Evolutionary conservation across 1,284 basidiomycete species (phyloP), one percentile per base, ranked within the genome.

Genomic region (Apiotrichum gamsii): DNA sequence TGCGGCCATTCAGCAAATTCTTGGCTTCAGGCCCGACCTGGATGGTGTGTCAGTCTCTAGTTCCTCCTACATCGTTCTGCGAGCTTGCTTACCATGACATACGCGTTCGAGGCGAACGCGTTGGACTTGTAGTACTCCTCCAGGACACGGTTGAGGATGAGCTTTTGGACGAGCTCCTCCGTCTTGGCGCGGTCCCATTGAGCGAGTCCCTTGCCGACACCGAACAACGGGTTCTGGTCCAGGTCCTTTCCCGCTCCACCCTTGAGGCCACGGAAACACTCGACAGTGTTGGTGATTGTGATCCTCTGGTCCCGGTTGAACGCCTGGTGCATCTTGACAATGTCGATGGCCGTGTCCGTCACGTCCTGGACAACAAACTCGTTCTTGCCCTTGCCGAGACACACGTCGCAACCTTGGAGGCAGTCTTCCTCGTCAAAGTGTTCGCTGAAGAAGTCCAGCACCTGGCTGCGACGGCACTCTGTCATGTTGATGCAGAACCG

Each of bases 391-490:
- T 63, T 58, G 4, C 45, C 51, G 20, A 68, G 49, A 45, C 72
- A 74, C 34, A 68, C 65, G 42, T 74, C 72, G 49, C 72, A 74
- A 2, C 65, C 65, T 19, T 62, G 54, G 47, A 69, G 46, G 49
- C 73, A 73, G 18, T 68, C 49, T 13, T 54, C 51, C 2, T 69
- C 55, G 43, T 72, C 65, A 47, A 73, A 72, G 3, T 48, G 55
- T 48, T 75, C 74, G 46, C 66, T 70, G 48, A 74, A 72, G 60
- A 75, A 74, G 2, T 72, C 58, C 4, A 98, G 78, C 16, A 98
- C 77, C 61, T 90, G 87, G 3, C 80, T 78, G 2, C 95, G 83
- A 9, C 95, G 83, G 63, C 94, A 98, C 58, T 90, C 87, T 30
- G 83, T 81, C 49, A 81, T 78, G 70, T 96, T 90, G 47, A 75